phyloP scores from a whole-genome alignment of 495 filamentous ascomycete species.

The Lindgomyces ingoldianus region DNA sequence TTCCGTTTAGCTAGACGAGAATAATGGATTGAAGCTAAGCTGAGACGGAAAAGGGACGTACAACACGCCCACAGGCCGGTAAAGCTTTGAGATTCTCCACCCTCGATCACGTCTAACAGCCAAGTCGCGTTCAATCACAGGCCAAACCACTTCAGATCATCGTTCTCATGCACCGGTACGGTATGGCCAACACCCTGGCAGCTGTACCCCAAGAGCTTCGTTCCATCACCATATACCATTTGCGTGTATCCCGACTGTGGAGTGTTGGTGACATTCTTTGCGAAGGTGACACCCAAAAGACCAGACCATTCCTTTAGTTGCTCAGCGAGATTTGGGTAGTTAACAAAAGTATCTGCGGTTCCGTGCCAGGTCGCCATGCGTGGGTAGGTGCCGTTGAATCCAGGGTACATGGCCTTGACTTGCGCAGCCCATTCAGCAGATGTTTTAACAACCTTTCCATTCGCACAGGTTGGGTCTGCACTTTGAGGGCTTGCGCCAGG shows the following conservation, averaged over 20 bases:
- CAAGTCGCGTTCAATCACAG: no score
- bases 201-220: constrained; percentile 17
- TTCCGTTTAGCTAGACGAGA: no score
- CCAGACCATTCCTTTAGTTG: constrained; percentile 22
- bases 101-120: no score
- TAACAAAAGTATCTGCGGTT: constrained; percentile 7
- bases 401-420: constrained; percentile 16
- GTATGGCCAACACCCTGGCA: constrained; percentile 19
- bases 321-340: constrained; percentile 6
- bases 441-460: constrained; percentile 11
- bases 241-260: constrained; percentile 11
- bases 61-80: no score
- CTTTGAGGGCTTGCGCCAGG: constrained; percentile 2
- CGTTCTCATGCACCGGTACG: constrained; percentile 14
- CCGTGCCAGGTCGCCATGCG: constrained; percentile 17
- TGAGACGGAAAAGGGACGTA: no score
- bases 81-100: no score
- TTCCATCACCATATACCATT: constrained; percentile 25
- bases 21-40: no score
- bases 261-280: constrained; percentile 18
- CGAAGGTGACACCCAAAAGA: constrained; percentile 9
- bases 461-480: constrained; percentile 13
- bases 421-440: constrained; percentile 4
- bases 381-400: constrained; percentile 18
- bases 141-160: constrained; percentile 22